These are phyloP conservation scores for Paramarasmius palmivorus DNA, from an alignment of 1,284 basidiomycete genomes.

Conservation along the genomic window DNA sequence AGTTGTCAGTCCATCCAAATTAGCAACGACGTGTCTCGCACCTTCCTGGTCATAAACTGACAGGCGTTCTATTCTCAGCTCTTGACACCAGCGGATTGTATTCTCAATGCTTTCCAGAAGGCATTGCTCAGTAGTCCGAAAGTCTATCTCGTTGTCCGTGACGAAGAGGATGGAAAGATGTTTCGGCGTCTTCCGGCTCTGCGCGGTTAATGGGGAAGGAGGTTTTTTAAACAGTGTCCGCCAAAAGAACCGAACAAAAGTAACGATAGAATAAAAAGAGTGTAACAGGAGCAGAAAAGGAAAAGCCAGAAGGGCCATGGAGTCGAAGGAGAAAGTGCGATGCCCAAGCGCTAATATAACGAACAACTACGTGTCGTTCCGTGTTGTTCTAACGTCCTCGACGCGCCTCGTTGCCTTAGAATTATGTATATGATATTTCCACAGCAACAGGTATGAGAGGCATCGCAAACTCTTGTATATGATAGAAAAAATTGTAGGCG, in stretches of 20 bases:
- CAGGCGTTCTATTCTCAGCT: constrained; percentile 55
- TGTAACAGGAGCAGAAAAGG: constrained; percentile 56
- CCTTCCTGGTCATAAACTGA: constrained; percentile 73
- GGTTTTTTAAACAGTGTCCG: constrained; percentile 30
- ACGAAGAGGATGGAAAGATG: constrained; percentile 68
- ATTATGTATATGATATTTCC: not conserved
- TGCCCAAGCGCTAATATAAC: too few species aligned
- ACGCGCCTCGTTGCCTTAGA: not conserved
- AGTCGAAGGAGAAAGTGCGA: too few species aligned
- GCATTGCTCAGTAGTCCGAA: constrained; percentile 37
- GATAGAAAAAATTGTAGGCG: too few species aligned
- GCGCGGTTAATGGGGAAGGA: constrained; percentile 48
- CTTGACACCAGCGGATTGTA: constrained; percentile 59
- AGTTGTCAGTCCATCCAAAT: not conserved
- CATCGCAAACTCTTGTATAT: too few species aligned
- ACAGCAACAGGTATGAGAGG: too few species aligned
- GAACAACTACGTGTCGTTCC: not conserved
- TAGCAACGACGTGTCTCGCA: constrained; percentile 40
- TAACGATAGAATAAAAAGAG: constrained; percentile 50
- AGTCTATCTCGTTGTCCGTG: constrained; percentile 32
- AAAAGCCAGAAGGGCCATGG: constrained; percentile 29
- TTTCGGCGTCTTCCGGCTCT: constrained; percentile 55
- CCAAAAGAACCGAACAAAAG: constrained; percentile 41
- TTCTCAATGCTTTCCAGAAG: constrained; percentile 54
- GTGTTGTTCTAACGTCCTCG: too few species aligned